phyloP scores from a whole-genome alignment of 306 rosid species.

The Glycine latifolia region DNA sequence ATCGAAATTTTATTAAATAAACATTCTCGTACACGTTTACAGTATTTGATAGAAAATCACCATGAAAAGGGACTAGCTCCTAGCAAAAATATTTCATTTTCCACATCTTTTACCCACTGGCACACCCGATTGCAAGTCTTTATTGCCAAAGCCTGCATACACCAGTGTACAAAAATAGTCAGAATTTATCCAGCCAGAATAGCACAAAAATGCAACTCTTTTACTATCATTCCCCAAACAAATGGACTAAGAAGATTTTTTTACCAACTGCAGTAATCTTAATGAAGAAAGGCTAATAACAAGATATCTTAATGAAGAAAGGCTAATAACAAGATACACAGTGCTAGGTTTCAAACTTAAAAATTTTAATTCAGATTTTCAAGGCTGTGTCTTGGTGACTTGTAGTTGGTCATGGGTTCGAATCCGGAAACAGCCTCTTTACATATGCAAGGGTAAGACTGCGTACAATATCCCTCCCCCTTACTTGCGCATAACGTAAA shows the following conservation, averaged over 20 bases:
- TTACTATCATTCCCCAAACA: neutral
- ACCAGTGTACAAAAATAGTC: conserved; percentile 38
- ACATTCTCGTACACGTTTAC: conserved; percentile 63
- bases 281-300: neutral
- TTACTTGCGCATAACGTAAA: no score
- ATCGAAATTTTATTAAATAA: conserved; percentile 48
- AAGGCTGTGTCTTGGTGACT: no score
- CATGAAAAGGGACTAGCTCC: conserved; percentile 98
- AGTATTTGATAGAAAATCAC: conserved; percentile 62
- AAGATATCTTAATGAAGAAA: neutral
- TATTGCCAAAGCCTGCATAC: conserved; percentile 85
- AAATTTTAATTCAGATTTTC: conserved; percentile 17
- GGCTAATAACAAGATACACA: neutral
- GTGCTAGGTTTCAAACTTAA: neutral
- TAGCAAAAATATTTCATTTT: conserved; percentile 89
- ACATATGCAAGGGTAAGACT: no score
- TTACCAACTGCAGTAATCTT: conserved; percentile 8
- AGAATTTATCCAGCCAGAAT: conserved; percentile 30
- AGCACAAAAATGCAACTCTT: conserved; percentile 6
- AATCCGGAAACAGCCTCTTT: no score
- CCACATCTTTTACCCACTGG: conserved; percentile 96
- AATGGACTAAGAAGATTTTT: neutral
- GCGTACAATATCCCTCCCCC: no score
- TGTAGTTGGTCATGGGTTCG: no score
- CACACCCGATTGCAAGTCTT: conserved; percentile 96